Evolutionary conservation across 2,329 filamentous ascomycete genomes (phyloP), one percentile per base, ranked within the genome.

Genomic region (Diaporthe ampelina): DNA sequence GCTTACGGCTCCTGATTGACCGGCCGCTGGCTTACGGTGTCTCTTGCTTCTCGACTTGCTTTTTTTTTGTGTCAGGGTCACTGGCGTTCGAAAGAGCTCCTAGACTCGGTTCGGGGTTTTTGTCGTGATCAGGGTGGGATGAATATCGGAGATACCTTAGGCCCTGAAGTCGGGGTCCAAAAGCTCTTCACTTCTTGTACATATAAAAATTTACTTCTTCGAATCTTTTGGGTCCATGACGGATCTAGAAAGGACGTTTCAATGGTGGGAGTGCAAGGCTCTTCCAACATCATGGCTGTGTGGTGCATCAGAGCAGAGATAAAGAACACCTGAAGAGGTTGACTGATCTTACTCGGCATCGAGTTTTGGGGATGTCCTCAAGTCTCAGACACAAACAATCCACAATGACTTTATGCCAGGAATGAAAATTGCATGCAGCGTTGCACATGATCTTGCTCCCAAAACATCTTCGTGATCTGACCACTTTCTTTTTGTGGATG

Each of bases 1-100:
- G 88, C 88, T 77, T 84, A 84, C 67, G 70, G 70, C 45, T 75
- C 79, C 54, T 81, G 81, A 80, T 70, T 43, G 65, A n/a, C 57
- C 37, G 24, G 50, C 50, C 58, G 48, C 21, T 40, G 48, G 40
- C 11, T 58, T 21, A 48, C 52, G 35, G 68, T 63, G 29, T 74
- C 72, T 74, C 73, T 57, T 74, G 76, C 50, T 68, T 73, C 75
- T 76, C 77, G 17, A 26, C 58, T 43, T 43, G 17, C 19, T 61
- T 73, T 74, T 76, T 74, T 40, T 76, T 29, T 13, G 40, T 58
- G 74, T n/a, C 58, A 43, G 72, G 54, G 70, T 59, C 45, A 50
- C 8, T 52, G 69, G 69, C 69, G 57, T 76, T 48, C 70, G 63
- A 52, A 52, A 63, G 56, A 35, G 59, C 32, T 29, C 54, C 68